Evolutionary conservation across 2,329 filamentous ascomycete genomes (phyloP).

Genomic region (Colletotrichum sp.): DNA sequence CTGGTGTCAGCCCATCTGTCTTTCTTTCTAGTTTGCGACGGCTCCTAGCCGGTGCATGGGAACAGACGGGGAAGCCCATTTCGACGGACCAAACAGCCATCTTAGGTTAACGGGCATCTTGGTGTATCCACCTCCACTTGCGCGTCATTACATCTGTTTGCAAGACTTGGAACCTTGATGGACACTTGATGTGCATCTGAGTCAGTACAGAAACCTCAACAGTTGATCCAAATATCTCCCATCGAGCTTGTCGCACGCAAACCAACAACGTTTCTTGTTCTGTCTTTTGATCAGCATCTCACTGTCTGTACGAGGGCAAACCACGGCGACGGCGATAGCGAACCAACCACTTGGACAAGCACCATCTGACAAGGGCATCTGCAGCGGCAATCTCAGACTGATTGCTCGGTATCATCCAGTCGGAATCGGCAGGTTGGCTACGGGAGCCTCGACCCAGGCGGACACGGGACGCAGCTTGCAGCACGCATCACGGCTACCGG

Average conservation of each 20-base stretch:
- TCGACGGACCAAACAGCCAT: background rate
- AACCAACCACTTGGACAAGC: background rate
- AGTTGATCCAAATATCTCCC: constrained; percentile 6
- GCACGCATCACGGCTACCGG: background rate
- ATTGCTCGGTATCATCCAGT: background rate
- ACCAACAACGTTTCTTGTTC: background rate
- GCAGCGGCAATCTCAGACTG: background rate
- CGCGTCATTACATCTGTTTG: constrained; percentile 3
- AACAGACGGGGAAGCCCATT: background rate
- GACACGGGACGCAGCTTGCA: background rate
- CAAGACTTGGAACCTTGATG: constrained; percentile 14
- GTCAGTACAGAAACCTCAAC: constrained; percentile 5
- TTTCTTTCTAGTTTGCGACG: background rate
- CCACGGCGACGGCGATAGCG: background rate
- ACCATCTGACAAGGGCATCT: background rate
- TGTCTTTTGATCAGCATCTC: background rate
- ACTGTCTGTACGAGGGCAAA: background rate
- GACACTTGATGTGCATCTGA: constrained; percentile 1
- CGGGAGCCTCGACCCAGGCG: background rate
- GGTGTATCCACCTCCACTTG: constrained; percentile 5
- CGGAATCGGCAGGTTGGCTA: background rate
- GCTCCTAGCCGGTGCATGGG: background rate
- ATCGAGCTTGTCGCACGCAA: constrained; percentile 5
- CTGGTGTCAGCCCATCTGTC: background rate
- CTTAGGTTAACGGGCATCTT: background rate